phyloP scores from a whole-genome alignment of 2,329 filamentous ascomycete species.

The Ambrosiella beaveri region DNA sequence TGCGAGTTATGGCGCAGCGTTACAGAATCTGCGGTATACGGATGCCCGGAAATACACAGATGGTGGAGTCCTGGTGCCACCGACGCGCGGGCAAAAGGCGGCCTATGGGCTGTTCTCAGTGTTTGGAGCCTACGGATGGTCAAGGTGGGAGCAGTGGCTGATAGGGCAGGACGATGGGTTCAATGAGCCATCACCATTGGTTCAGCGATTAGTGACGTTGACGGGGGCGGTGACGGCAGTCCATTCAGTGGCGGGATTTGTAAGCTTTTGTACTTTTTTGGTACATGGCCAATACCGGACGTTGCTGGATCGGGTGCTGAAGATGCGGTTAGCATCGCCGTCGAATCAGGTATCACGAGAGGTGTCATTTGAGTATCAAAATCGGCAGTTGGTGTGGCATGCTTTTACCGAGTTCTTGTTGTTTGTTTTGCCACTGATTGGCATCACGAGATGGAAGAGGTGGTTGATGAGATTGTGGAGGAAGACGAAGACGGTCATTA shows the following conservation, averaged over 20 bases:
- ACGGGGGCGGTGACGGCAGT: conserved; percentile 53
- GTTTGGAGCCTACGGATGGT: conserved; percentile 77
- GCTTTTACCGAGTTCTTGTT: conserved; percentile 99
- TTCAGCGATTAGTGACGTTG: conserved; percentile 45
- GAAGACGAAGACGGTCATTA: conserved; percentile 51
- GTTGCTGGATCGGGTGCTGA: conserved; percentile 66
- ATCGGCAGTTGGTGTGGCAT: conserved; percentile 96
- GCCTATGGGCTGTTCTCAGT: conserved; percentile 75
- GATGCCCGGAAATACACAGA: conserved; percentile 48
- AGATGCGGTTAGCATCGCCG: conserved; percentile 69
- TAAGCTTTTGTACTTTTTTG: conserved; percentile 79
- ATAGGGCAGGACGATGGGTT: conserved; percentile 61
- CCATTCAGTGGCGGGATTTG: conserved; percentile 67
- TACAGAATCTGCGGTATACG: conserved; percentile 81
- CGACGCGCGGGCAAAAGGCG: conserved; percentile 67
- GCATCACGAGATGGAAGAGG: conserved; percentile 79
- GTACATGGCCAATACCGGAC: conserved; percentile 84
- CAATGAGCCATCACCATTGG: conserved; percentile 35
- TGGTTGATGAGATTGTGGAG: conserved; percentile 82
- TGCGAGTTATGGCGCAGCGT: conserved; percentile 78
- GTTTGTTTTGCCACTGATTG: conserved; percentile 90
- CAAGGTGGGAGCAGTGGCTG: conserved; percentile 78
- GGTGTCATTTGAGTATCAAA: conserved; percentile 94
- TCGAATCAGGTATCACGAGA: conserved; percentile 75
- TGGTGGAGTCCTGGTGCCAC: conserved; percentile 46